phyloP scores from a whole-genome alignment of 2,329 filamentous ascomycete species.

The Aspergillus tamarii region DNA sequence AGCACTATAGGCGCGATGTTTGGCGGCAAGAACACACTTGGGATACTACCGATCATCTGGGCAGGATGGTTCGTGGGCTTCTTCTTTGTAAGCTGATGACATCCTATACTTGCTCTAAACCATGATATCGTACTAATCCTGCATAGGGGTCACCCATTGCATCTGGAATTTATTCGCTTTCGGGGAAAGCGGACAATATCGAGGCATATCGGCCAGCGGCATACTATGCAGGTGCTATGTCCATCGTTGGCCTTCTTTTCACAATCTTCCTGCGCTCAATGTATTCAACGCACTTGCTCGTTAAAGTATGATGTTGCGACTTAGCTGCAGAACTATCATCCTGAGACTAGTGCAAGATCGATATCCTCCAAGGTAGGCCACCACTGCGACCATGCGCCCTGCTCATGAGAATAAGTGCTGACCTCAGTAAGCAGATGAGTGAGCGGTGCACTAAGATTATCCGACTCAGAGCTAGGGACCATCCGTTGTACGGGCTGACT shows the following conservation, averaged over 20 bases:
- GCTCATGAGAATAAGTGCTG: background rate
- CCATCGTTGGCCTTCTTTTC: background rate
- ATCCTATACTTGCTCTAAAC: background rate
- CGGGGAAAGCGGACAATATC: background rate
- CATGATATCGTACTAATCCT: background rate
- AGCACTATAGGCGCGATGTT: background rate
- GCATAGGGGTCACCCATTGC: background rate
- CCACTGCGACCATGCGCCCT: constrained; percentile 7
- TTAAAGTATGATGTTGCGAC: background rate
- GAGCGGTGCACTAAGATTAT: background rate
- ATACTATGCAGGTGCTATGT: background rate
- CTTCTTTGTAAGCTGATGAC: background rate
- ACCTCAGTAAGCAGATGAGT: background rate
- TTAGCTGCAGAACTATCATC: background rate
- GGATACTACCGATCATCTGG: background rate
- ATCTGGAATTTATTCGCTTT: background rate
- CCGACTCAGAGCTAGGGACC: background rate
- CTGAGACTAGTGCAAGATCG: background rate
- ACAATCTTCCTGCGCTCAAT: background rate
- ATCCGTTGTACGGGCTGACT: background rate
- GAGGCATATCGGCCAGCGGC: background rate
- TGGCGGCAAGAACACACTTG: background rate
- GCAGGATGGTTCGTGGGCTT: background rate
- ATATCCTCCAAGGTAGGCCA: constrained; percentile 4
- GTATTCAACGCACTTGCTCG: background rate